A percentile compares a stretch with the other conserved stretches of the same genome.
Conservation (phyloP, 352 stramenopile species). For the Ochromonadaceae sp. region DNA sequence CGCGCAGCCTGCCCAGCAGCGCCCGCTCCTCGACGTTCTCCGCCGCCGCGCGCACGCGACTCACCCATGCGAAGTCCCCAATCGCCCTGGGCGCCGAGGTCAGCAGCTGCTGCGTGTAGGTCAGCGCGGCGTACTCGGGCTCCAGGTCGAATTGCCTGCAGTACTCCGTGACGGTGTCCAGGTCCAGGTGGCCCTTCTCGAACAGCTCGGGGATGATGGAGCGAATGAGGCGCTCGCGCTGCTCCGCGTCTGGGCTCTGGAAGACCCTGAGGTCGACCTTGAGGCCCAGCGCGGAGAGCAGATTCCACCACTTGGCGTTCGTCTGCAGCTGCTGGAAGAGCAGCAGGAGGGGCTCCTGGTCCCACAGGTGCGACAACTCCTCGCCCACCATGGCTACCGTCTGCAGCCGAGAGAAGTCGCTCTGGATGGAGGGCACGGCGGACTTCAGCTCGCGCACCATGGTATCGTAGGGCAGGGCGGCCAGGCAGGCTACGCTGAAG, state of each 20-base stretch:
- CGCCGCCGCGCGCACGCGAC: not conserved
- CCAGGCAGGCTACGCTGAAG: conserved; percentile 8
- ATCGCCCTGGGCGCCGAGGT: too few species aligned
- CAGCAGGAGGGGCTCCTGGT: not conserved
- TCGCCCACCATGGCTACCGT: conserved; percentile 3
- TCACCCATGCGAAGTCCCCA: not conserved
- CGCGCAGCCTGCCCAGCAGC: not conserved
- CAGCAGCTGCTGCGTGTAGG: not conserved
- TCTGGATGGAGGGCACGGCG: conserved; percentile 7
- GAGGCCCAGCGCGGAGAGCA: not conserved
- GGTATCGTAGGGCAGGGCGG: not conserved
- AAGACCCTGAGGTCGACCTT: conserved; percentile 5
- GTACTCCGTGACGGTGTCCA: not conserved
- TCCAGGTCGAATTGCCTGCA: conserved; percentile 1
- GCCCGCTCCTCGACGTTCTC: not conserved
- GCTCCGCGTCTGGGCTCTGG: not conserved
- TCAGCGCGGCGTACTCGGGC: not conserved
- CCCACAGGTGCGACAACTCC: conserved; percentile 5
- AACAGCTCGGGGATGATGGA: conserved; percentile 2
- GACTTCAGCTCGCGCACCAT: not conserved
- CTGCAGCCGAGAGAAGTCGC: conserved; percentile 5
- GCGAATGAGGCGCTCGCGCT: not conserved
- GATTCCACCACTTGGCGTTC: conserved; percentile 17
- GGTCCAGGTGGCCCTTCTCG: not conserved
- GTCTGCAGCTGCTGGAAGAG: conserved; percentile 6